Evolutionary conservation across 495 filamentous ascomycete species (phyloP).

Genomic region (Lasiosphaeria ovina): DNA sequence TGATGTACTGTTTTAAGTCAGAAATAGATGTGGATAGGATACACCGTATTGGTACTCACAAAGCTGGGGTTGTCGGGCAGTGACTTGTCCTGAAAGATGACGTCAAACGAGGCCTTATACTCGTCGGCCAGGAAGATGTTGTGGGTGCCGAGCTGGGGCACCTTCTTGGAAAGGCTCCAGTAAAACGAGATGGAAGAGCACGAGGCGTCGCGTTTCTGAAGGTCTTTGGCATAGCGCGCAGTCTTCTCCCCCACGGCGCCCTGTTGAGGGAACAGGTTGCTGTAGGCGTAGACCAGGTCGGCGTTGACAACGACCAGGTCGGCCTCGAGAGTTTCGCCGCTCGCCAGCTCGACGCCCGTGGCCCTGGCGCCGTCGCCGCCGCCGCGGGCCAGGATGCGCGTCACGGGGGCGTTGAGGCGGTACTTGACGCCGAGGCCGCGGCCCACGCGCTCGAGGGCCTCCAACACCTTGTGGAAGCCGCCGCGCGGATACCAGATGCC

Average conservation of each 20-base stretch:
- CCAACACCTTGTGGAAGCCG: conserved; percentile 62
- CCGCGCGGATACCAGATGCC: conserved; percentile 73
- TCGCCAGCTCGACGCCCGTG: conserved; percentile 52
- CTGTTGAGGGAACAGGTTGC: conserved; percentile 52
- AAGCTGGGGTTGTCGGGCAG: conserved; percentile 65
- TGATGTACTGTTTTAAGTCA: conserved; percentile 50
- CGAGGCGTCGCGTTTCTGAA: conserved; percentile 50
- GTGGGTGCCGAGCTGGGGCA: conserved; percentile 62
- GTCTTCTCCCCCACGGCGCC: conserved; percentile 4
- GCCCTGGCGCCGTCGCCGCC: conserved; percentile 41
- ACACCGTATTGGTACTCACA: conserved; percentile 13
- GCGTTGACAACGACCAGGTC: conserved; percentile 66
- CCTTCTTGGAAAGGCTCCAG: conserved; percentile 57
- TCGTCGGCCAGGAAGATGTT: conserved; percentile 73
- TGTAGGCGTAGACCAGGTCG: conserved; percentile 70
- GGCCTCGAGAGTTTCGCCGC: conserved; percentile 52
- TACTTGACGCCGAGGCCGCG: conserved; percentile 56
- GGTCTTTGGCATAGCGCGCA: conserved; percentile 41
- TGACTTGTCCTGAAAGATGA: conserved; percentile 63
- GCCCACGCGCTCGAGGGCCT: conserved; percentile 55
- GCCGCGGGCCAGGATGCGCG: conserved; percentile 42
- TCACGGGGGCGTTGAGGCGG: conserved; percentile 52
- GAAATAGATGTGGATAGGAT: not conserved
- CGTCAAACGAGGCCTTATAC: conserved; percentile 66
- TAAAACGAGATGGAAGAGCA: conserved; percentile 75